A percentile compares a stretch with the other conserved stretches of the same genome.
Evolutionary conservation across 1,284 basidiomycete genomes (phyloP).

Genomic region (Rhodotorula sp.): DNA sequence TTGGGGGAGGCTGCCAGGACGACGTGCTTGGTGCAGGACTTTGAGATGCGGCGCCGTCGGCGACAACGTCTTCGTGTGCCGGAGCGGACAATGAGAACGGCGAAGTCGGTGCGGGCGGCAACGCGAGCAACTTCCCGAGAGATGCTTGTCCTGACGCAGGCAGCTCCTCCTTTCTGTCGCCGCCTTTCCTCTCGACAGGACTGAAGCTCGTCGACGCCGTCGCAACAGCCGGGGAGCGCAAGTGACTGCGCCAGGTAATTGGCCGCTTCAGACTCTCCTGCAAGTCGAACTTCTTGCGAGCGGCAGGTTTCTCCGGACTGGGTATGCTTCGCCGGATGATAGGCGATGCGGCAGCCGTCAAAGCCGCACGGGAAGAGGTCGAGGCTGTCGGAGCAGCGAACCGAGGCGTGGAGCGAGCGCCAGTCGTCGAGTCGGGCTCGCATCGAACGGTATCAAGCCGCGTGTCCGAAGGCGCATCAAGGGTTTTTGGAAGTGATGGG

Average conservation of each 20-base stretch:
- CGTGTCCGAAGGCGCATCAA: not conserved
- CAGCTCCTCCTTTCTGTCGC: not conserved
- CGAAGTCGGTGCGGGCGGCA: not conserved
- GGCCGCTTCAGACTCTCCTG: slow-evolving; percentile 21
- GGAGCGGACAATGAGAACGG: not conserved
- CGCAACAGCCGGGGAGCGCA: not conserved
- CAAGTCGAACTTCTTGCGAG: slow-evolving; percentile 28
- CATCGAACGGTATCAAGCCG: not conserved
- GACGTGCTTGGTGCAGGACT: not conserved
- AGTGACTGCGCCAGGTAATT: slow-evolving; percentile 14
- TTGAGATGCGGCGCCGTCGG: not conserved
- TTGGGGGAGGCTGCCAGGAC: not conserved
- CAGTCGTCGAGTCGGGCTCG: not conserved
- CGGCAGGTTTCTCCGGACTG: slow-evolving; percentile 14
- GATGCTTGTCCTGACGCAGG: not conserved
- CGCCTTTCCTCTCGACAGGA: not conserved
- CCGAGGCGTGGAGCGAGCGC: not conserved
- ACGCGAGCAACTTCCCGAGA: not conserved
- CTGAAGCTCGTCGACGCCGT: not conserved
- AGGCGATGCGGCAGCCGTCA: not conserved
- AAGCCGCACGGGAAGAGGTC: slow-evolving; percentile 1
- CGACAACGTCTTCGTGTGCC: not conserved
- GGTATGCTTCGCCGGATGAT: not conserved
- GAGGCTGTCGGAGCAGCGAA: slow-evolving; percentile 19
- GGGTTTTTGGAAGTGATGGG: not conserved